Conservation (phyloP, 257 asterid species). For the Jacaranda copaia region DNA sequence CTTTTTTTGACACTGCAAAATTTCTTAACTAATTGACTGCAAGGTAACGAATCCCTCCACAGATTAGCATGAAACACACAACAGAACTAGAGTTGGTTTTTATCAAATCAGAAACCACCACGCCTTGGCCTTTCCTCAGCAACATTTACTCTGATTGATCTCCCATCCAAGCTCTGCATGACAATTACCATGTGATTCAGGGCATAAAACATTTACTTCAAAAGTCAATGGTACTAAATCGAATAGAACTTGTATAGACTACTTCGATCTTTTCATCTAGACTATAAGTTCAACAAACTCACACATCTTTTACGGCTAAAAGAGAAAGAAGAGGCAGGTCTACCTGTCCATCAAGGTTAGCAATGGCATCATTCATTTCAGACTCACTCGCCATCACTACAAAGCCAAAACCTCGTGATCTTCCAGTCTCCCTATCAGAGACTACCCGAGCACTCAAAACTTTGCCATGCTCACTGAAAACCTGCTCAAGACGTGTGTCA, state of each 20-base stretch:
- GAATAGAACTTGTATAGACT: neutral
- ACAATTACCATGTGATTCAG: neutral
- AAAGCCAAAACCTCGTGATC: slow-evolving; percentile 97
- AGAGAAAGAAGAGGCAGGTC: neutral
- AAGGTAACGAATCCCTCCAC: slow-evolving; percentile 26
- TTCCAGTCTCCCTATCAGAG: slow-evolving; percentile 74
- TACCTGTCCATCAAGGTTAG: slow-evolving; percentile 92
- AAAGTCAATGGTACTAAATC: neutral
- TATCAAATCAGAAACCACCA: slow-evolving; percentile 40
- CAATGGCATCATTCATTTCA: slow-evolving; percentile 86
- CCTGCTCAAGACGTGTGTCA: slow-evolving; percentile 71
- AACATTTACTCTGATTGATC: slow-evolving; percentile 51
- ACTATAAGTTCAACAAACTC: neutral
- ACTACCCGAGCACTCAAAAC: slow-evolving; percentile 83
- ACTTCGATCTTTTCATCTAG: neutral
- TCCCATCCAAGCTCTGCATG: slow-evolving; percentile 61
- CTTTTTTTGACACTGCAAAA: slow-evolving; percentile 13
- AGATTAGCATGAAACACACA: slow-evolving; percentile 14
- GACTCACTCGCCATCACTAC: slow-evolving; percentile 79
- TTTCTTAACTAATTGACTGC: slow-evolving; percentile 6
- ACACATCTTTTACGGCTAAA: neutral
- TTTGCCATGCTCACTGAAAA: slow-evolving; percentile 87
- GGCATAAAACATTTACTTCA: neutral
- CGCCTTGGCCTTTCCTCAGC: slow-evolving; percentile 55
- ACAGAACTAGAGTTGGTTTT: neutral